These are phyloP conservation scores for Dendrobium chrysotoxum DNA, from an alignment of 106 monocot species.

Conservation along the genomic window DNA sequence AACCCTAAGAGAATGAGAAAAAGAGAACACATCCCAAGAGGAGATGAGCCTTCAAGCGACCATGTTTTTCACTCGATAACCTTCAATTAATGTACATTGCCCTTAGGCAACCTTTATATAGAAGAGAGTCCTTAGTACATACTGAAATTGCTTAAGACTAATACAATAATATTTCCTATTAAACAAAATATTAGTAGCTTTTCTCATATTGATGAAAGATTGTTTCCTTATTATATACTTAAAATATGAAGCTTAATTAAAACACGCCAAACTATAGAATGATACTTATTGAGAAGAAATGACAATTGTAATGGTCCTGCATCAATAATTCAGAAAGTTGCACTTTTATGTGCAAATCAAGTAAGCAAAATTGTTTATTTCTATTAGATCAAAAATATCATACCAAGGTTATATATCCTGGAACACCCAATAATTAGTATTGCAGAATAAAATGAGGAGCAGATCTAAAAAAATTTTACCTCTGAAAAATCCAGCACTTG, in stretches of 20 bases:
- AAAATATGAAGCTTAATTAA: neutral
- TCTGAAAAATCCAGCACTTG: slow-evolving; percentile 85
- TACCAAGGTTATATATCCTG: neutral
- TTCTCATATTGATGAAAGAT: too few species aligned
- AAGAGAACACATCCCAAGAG: too few species aligned
- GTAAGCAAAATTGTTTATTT: neutral
- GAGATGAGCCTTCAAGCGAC: too few species aligned
- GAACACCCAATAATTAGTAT: neutral
- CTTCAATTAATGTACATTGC: too few species aligned
- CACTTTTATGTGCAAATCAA: neutral
- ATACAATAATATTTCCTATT: too few species aligned
- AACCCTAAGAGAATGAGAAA: too few species aligned
- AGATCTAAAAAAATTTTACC: slow-evolving; percentile 26
- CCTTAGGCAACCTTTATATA: too few species aligned
- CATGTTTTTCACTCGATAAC: too few species aligned
- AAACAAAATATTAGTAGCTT: too few species aligned
- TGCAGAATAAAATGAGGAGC: neutral
- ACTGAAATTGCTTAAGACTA: too few species aligned
- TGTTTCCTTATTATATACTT: too few species aligned
- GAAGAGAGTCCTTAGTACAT: too few species aligned
- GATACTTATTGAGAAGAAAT: neutral
- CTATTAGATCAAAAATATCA: neutral
- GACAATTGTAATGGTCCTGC: neutral
- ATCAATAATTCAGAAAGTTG: neutral
- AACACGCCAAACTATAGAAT: neutral